Percentiles rank a stretch among this genome's conserved stretches.
Conservation (phyloP, 306 rosid genomes). For the Cicer arietinum region DNA sequence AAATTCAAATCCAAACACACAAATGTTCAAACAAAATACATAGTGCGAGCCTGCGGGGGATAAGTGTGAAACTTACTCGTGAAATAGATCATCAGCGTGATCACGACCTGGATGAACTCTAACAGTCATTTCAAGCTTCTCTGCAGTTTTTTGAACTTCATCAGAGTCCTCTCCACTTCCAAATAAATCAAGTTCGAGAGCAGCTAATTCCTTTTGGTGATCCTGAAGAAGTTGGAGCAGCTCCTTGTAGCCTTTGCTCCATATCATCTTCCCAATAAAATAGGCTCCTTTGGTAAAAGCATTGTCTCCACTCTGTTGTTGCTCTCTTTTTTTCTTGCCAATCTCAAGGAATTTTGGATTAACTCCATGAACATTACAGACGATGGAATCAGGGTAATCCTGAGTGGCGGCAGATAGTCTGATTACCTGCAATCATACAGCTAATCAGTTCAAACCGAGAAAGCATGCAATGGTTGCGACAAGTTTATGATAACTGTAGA, state of each 20-base stretch:
- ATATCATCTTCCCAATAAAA: conserved; percentile 95
- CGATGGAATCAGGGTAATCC: conserved; percentile 71
- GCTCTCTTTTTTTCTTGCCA: conserved; percentile 73
- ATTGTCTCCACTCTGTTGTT: conserved; percentile 62
- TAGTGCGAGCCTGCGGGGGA: background rate
- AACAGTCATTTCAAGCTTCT: conserved; percentile 66
- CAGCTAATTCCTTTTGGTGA: conserved; percentile 71
- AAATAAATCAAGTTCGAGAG: conserved; percentile 85
- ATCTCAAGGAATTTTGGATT: conserved; percentile 92
- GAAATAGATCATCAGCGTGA: conserved; percentile 83
- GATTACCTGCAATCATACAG: conserved; percentile 71
- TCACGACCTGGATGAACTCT: conserved; percentile 83
- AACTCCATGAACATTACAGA: conserved; percentile 97
- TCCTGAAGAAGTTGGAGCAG: conserved; percentile 69
- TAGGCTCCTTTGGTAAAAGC: conserved; percentile 84
- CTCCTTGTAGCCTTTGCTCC: conserved; percentile 97
- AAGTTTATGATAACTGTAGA: background rate
- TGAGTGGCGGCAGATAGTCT: conserved; percentile 97
- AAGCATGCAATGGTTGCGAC: conserved; percentile 24
- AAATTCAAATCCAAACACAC: too few relatives aligned
- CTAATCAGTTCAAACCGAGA: conserved; percentile 40
- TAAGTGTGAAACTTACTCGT: conserved; percentile 66
- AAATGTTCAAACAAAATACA: conserved; percentile 11
- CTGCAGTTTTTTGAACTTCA: conserved; percentile 68
- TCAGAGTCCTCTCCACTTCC: conserved; percentile 94